Conservation (phyloP, 495 filamentous ascomycete genomes). For the Penicillium egyptiacum region DNA sequence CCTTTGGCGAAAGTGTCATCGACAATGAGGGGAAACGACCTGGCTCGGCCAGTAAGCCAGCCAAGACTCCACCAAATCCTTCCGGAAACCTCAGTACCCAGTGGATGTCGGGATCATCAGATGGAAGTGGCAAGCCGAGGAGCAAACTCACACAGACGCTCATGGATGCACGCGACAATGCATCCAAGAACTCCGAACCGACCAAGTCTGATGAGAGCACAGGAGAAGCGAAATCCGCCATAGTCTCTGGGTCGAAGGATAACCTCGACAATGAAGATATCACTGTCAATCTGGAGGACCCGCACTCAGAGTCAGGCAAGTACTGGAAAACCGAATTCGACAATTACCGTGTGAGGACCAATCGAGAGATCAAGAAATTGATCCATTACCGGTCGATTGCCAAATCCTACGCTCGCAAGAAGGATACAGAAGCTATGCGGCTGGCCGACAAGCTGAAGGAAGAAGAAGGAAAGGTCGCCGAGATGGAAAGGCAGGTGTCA, state of each 20-base stretch:
- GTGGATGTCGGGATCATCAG: slow-evolving; percentile 55
- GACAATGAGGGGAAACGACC: slow-evolving; percentile 56
- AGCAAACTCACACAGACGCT: slow-evolving; percentile 50
- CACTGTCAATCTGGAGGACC: slow-evolving; percentile 75
- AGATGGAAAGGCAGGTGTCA: slow-evolving; percentile 57
- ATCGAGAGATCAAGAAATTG: slow-evolving; percentile 72
- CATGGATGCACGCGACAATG: slow-evolving; percentile 45
- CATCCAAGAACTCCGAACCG: slow-evolving; percentile 28
- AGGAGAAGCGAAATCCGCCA: slow-evolving; percentile 15
- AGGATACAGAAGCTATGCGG: slow-evolving; percentile 76
- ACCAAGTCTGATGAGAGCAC: slow-evolving; percentile 17
- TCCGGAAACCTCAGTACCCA: slow-evolving; percentile 66
- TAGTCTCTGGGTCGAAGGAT: slow-evolving; percentile 14
- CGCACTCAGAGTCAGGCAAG: slow-evolving; percentile 79
- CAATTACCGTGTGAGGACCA: slow-evolving; percentile 75
- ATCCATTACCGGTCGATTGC: slow-evolving; percentile 79
- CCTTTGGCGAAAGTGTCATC: slow-evolving; percentile 72
- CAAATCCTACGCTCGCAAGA: slow-evolving; percentile 85
- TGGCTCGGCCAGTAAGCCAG: slow-evolving; percentile 30
- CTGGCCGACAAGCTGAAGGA: slow-evolving; percentile 70
- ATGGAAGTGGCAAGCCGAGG: slow-evolving; percentile 46
- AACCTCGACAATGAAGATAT: slow-evolving; percentile 50
- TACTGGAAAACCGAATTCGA: slow-evolving; percentile 95
- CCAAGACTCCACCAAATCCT: slow-evolving; percentile 38
- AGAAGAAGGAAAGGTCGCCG: slow-evolving; percentile 54